Base-by-base conservation (phyloP, 2,329 filamentous ascomycete genomes). In the Xylariaceae sp. region DNA sequence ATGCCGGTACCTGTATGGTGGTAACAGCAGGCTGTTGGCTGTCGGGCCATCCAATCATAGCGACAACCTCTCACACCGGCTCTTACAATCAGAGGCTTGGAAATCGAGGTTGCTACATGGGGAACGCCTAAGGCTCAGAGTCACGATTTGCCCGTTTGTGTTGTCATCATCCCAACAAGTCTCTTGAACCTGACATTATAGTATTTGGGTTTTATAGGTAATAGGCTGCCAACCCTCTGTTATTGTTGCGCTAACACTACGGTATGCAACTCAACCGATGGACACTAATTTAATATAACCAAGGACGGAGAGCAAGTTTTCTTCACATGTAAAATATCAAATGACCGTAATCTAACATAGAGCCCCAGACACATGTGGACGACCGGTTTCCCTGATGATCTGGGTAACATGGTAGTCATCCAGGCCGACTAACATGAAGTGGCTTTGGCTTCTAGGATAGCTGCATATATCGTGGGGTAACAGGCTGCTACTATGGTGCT, bases 251-350 rank as follows among this genome's bases (percentile, higher is more conserved):
- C 35, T 37, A 6, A 21, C 18, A 37, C 35, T 8, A 18, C 35
- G 21, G 35, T 13, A 37, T 16, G 35, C 44, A 30, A 29, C 24
- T 47, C 16, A 21, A 37, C 24, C 20, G 20, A 30, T 23, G n/a
- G 26, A 30, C 45, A 24, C 36, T 21, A 27, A 27, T 50, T 44
- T 51, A 43, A 44, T 54, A 54, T 51, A 43, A 36, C 4, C 4
- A 13, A 35, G 24, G 20, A n/a, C 11, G 27, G 41, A 43, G 26
- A 47, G 43, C 36, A 39, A 32, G 36, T 20, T 50, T 39, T 50
- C 7, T 21, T 48, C 43, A 9, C 50, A 54, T 40, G 42, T 54
- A 46, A 54, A 45, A 33, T 13, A 42, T 55, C 55, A 55, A 57
- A 23, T 51, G 51, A 57, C 50, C 40, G 30, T 50, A 21, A 18